Evolutionary conservation across 192 early-diverging fungal species (phyloP).

Genomic region (Jimgerdemannia flammicorona): DNA sequence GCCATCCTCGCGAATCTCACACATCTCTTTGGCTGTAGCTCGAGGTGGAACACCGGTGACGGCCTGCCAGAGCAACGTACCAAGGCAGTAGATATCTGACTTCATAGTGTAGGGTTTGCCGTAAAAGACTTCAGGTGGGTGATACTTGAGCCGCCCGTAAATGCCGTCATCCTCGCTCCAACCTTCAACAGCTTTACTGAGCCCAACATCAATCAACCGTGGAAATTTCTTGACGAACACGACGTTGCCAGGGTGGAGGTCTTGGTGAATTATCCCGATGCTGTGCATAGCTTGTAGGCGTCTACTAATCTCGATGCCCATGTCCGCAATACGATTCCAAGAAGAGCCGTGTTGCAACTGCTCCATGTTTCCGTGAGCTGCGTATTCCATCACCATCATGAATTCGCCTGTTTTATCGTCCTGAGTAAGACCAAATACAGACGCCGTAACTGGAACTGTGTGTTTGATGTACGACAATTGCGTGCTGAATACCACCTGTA

Average conservation of each 20-base stretch:
- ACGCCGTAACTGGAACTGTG: neutral
- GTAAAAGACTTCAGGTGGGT: conserved; percentile 7
- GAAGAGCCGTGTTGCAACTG: neutral
- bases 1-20: neutral
- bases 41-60: neutral
- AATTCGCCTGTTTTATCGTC: neutral
- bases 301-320: neutral
- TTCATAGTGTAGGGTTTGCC: conserved; percentile 6
- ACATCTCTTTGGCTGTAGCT: neutral
- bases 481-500: neutral
- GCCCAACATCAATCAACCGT: neutral
- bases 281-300: neutral
- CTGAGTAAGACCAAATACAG: neutral
- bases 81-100: conserved; percentile 8
- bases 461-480: neutral
- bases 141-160: neutral
- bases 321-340: neutral
- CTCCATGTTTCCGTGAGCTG: neutral
- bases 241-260: neutral
- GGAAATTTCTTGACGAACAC: neutral
- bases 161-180: neutral
- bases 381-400: neutral
- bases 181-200: neutral
- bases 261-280: neutral
- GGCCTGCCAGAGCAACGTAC: conserved; percentile 4